Percentiles rank a stretch among this genome's conserved stretches.
Conservation (phyloP, 2,329 filamentous ascomycete genomes). For the Phaeophleospora eucalypticola region DNA sequence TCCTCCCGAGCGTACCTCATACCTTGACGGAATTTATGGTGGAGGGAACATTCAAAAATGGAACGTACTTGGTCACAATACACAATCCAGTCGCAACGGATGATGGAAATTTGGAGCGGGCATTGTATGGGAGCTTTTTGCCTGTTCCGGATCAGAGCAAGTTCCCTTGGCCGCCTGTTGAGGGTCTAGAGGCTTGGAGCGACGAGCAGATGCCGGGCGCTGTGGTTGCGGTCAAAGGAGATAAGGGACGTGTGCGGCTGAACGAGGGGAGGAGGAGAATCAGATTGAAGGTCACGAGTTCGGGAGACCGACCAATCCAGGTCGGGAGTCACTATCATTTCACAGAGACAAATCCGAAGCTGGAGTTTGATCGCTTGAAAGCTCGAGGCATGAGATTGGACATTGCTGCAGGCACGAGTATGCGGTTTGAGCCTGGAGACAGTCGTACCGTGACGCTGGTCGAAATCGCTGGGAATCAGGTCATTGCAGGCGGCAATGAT, state of each 20-base stretch:
- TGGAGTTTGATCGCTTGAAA: conserved; percentile 79
- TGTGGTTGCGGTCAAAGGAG: conserved; percentile 65
- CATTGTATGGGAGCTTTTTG: conserved; percentile 86
- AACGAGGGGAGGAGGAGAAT: conserved; percentile 73
- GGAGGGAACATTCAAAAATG: conserved; percentile 85
- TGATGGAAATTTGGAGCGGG: conserved; percentile 79
- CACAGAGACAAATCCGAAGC: conserved; percentile 84
- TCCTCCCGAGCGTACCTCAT: conserved; percentile 73
- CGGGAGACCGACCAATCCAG: conserved; percentile 85
- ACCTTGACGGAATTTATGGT: conserved; percentile 84
- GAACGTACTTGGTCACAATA: conserved; percentile 91
- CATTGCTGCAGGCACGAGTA: conserved; percentile 84
- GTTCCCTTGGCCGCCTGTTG: conserved; percentile 53
- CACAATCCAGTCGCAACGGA: conserved; percentile 83
- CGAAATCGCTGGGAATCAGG: conserved; percentile 74
- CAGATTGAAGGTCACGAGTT: conserved; percentile 72
- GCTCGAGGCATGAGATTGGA: conserved; percentile 85
- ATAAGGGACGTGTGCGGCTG: conserved; percentile 59
- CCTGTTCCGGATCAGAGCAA: conserved; percentile 62
- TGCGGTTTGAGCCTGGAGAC: conserved; percentile 92
- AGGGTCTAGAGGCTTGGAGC: conserved; percentile 59
- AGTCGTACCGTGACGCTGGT: conserved; percentile 85
- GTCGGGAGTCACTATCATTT: conserved; percentile 94
- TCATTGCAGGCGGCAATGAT: conserved; percentile 80
- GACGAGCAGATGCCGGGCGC: conserved; percentile 71